Percentiles rank a stretch among this genome's conserved stretches.
These are phyloP conservation scores for Colletotrichum brevisporum DNA, from an alignment of 2,329 filamentous ascomycete genomes.

Conservation along the genomic window DNA sequence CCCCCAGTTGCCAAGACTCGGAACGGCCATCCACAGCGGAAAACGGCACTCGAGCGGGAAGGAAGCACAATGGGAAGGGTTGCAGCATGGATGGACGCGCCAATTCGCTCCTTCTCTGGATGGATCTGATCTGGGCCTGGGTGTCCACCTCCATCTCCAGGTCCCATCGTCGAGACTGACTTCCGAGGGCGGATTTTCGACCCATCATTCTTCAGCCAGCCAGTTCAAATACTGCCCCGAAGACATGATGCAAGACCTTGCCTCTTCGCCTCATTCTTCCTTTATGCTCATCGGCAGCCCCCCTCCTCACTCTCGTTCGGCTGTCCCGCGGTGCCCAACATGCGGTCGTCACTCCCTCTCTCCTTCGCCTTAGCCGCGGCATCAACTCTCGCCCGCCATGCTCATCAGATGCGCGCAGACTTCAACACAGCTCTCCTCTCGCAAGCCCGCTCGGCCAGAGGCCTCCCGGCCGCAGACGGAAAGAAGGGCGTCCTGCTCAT, in stretches of 20 bases:
- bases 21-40: slow-evolving; percentile 3
- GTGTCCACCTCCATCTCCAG: slow-evolving; percentile 3
- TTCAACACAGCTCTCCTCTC: slow-evolving; percentile 20
- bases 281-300: background rate
- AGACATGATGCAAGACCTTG: background rate
- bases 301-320: background rate
- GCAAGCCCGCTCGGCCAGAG: slow-evolving; percentile 26
- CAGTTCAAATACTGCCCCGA: slow-evolving; percentile 12
- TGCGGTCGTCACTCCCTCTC: slow-evolving; percentile 26
- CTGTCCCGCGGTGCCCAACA: background rate
- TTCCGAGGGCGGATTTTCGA: slow-evolving; percentile 1
- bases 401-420: slow-evolving; percentile 27
- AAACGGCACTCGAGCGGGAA: slow-evolving; percentile 27
- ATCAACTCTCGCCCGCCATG: slow-evolving; percentile 22
- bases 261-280: background rate
- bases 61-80: slow-evolving; percentile 15
- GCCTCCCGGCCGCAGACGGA: slow-evolving; percentile 29
- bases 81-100: background rate
- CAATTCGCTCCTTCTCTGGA: background rate
- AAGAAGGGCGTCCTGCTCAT: slow-evolving; percentile 35
- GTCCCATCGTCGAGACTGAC: background rate
- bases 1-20: slow-evolving; percentile 25
- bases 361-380: slow-evolving; percentile 17
- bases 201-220: background rate
- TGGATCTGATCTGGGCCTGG: background rate